A percentile compares a stretch with the other conserved stretches of the same genome.
phyloP scores from a whole-genome alignment of 768 basidiomycete species.

The Lactarius deliciosus region DNA sequence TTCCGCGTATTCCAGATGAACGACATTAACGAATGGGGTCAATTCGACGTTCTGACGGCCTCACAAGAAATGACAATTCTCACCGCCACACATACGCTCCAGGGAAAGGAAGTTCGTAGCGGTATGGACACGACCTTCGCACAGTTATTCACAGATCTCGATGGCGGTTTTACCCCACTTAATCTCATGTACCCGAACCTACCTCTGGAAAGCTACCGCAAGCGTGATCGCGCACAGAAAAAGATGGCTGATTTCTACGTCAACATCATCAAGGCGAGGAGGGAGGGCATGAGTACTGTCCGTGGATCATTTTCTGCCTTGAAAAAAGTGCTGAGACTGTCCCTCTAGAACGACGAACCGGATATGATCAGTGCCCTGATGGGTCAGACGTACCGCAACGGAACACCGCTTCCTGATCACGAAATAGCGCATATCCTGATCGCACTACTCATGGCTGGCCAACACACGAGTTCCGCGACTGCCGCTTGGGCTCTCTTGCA shows the following conservation, averaged over 20 bases:
- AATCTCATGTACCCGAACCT: slow-evolving; percentile 95
- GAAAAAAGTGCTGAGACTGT: slow-evolving; percentile 16
- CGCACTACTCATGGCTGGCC: slow-evolving; percentile 98
- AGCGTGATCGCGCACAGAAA: slow-evolving; percentile 84
- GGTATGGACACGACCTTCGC: slow-evolving; percentile 83
- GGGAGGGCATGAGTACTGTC: slow-evolving; percentile 47
- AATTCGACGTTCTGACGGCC: slow-evolving; percentile 68
- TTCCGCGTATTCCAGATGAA: slow-evolving; percentile 64
- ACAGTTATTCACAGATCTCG: slow-evolving; percentile 80
- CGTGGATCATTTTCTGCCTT: slow-evolving; percentile 26
- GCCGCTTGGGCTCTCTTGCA: slow-evolving; percentile 90
- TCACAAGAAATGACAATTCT: slow-evolving; percentile 91
- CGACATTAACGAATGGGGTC: slow-evolving; percentile 74
- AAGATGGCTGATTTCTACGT: slow-evolving; percentile 95
- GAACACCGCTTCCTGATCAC: slow-evolving; percentile 73
- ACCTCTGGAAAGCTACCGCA: slow-evolving; percentile 86
- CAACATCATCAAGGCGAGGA: slow-evolving; percentile 76
- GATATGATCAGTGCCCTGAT: slow-evolving; percentile 93
- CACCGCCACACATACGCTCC: slow-evolving; percentile 90
- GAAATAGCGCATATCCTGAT: slow-evolving; percentile 99
- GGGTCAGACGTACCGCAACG: slow-evolving; percentile 81
- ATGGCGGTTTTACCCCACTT: slow-evolving; percentile 93
- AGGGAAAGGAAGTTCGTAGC: slow-evolving; percentile 86
- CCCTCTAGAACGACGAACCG: slow-evolving; percentile 56
- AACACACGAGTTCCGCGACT: slow-evolving; percentile 95